Conservation (phyloP, 192 early-diverging fungal genomes). For the Gonapodya prolifera region DNA sequence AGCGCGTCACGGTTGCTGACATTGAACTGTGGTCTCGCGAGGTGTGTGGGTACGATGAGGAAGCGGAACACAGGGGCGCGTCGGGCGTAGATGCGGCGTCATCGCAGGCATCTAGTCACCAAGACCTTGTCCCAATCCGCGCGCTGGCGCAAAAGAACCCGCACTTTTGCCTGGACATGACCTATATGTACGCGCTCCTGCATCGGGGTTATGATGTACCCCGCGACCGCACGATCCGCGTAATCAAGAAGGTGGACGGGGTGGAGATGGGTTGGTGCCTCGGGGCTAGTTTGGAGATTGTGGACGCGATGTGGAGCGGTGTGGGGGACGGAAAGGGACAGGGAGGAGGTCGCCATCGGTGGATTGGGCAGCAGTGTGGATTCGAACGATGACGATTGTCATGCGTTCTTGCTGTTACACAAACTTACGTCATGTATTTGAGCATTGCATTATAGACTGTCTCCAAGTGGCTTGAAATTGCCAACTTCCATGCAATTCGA, state of each 20-base stretch:
- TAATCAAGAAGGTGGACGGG: conserved; percentile 81
- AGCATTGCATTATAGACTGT: no score
- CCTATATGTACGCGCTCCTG: conserved; percentile 75
- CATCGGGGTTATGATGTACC: conserved; percentile 73
- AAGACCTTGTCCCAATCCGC: background rate
- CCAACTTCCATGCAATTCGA: no score
- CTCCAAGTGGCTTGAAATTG: no score
- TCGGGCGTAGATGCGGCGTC: conserved; percentile 40
- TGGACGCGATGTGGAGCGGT: background rate
- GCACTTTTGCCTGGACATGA: conserved; percentile 83
- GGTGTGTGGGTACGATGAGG: conserved; percentile 41
- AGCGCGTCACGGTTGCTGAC: conserved; percentile 58
- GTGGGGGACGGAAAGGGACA: background rate
- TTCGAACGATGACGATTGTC: no score
- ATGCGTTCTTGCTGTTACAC: no score
- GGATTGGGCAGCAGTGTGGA: background rate
- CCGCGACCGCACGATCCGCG: conserved; percentile 49
- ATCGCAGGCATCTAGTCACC: conserved; percentile 12
- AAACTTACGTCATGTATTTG: no score
- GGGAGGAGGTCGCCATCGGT: background rate
- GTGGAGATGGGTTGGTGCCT: conserved; percentile 87
- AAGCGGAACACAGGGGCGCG: conserved; percentile 20
- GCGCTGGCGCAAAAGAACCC: conserved; percentile 22
- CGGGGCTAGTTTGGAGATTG: background rate
- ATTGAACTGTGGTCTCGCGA: conserved; percentile 50